A percentile compares a stretch with the other conserved stretches of the same genome.
phyloP scores from a whole-genome alignment of 768 basidiomycete species.

The Amanita molliuscula region DNA sequence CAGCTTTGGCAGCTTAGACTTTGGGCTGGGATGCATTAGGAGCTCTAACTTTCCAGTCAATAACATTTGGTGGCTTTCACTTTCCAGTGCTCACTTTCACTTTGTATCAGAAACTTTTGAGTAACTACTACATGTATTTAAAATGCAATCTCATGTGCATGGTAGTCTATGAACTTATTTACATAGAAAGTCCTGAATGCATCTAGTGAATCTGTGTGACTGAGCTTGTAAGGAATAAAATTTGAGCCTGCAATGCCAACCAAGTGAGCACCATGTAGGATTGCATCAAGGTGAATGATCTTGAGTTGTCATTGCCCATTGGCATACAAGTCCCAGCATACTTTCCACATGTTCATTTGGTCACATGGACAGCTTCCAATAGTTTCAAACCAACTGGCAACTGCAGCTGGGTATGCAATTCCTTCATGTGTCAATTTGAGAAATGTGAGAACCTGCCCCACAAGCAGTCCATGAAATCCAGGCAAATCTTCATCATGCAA shows the following conservation, averaged over 20 bases:
- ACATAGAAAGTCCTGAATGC: background rate
- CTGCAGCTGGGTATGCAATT: background rate
- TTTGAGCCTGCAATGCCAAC: background rate
- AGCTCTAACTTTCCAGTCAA: too few species aligned
- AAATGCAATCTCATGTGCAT: background rate
- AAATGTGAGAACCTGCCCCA: background rate
- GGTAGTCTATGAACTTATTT: constrained; percentile 1
- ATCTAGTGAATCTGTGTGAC: background rate
- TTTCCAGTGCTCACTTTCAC: too few species aligned
- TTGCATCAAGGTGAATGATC: background rate
- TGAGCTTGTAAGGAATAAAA: background rate
- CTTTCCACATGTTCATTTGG: background rate
- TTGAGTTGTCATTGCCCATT: background rate
- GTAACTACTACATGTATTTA: background rate
- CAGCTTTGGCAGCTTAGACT: too few species aligned
- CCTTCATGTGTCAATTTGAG: background rate
- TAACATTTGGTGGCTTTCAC: too few species aligned
- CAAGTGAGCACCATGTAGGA: background rate
- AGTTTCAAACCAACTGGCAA: background rate
- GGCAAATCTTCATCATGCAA: background rate
- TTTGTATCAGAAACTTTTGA: too few species aligned
- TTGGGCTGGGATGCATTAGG: too few species aligned
- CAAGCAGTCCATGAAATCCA: background rate
- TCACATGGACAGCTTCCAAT: background rate
- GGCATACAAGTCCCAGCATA: background rate